phyloP scores from a whole-genome alignment of 176 grass and related monocot species.

The Musa acuminata region DNA sequence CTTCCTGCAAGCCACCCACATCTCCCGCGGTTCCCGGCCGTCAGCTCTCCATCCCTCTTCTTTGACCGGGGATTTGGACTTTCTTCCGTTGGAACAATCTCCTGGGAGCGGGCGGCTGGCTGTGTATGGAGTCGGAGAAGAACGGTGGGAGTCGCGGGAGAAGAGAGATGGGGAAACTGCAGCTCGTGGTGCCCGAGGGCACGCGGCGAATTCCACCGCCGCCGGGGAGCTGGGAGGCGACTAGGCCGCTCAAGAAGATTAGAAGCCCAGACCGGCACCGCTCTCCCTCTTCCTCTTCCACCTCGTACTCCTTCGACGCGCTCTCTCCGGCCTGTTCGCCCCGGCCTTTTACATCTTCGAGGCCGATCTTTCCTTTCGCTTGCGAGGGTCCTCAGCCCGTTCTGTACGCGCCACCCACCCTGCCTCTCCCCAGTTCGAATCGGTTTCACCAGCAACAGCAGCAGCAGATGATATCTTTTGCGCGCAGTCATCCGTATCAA shows the following conservation, averaged over 20 bases:
- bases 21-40: not conserved
- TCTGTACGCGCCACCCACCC: not conserved
- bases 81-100: not conserved
- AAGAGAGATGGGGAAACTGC: not conserved
- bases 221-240: not conserved
- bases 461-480: slow-evolving; percentile 22
- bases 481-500: not conserved
- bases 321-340: too few species aligned
- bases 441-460: not conserved
- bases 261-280: too few species aligned
- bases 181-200: not conserved
- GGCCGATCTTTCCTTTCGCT: not conserved
- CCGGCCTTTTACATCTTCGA: too few species aligned
- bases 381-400: not conserved
- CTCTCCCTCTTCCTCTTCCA: too few species aligned
- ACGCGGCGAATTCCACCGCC: not conserved
- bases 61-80: not conserved
- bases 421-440: too few species aligned
- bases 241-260: too few species aligned
- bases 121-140: not conserved
- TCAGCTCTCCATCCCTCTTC: not conserved
- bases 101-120: not conserved
- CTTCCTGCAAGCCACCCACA: too few species aligned
- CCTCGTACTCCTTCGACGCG: too few species aligned
- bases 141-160: not conserved